These are phyloP conservation scores for Geranium incanum DNA, from an alignment of 441 rosid genomes.

Conservation along the genomic window DNA sequence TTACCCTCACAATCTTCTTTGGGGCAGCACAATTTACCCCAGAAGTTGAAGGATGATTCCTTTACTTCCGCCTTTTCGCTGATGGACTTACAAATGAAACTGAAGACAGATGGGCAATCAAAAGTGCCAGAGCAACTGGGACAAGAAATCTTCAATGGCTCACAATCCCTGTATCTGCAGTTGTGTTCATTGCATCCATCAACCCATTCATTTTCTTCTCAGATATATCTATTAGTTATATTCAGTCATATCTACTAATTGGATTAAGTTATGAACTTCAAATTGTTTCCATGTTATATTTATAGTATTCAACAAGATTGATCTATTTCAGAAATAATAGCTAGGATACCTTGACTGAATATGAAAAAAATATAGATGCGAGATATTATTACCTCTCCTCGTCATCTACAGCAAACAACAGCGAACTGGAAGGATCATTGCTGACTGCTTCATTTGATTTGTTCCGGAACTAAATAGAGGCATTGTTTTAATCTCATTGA, in stretches of 20 bases:
- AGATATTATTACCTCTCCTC: conserved; percentile 59
- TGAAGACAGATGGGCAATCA: conserved; percentile 60
- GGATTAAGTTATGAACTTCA: neutral
- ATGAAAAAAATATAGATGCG: conserved; percentile 5
- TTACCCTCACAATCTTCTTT: conserved; percentile 53
- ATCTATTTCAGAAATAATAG: neutral
- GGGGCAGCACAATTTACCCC: conserved; percentile 64
- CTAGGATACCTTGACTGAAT: neutral
- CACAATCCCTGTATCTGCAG: conserved; percentile 68
- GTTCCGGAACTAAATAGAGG: conserved; percentile 51
- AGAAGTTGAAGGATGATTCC: conserved; percentile 45
- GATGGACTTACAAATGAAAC: conserved; percentile 37
- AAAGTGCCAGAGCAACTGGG: conserved; percentile 76
- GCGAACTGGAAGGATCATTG: conserved; percentile 48
- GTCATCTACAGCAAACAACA: conserved; percentile 54
- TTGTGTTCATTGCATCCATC: conserved; percentile 8
- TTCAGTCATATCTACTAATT: neutral
- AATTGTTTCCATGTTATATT: neutral
- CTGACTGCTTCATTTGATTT: conserved; percentile 43
- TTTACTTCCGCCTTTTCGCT: conserved; percentile 41
- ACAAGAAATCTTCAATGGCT: conserved; percentile 67
- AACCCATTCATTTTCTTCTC: neutral
- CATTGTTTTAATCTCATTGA: conserved; percentile 20
- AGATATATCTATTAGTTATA: conserved; percentile 1
- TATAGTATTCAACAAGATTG: neutral